These are phyloP conservation scores for Backusella psychrophila DNA, from an alignment of 192 early-diverging fungal species.

Conservation along the genomic window DNA sequence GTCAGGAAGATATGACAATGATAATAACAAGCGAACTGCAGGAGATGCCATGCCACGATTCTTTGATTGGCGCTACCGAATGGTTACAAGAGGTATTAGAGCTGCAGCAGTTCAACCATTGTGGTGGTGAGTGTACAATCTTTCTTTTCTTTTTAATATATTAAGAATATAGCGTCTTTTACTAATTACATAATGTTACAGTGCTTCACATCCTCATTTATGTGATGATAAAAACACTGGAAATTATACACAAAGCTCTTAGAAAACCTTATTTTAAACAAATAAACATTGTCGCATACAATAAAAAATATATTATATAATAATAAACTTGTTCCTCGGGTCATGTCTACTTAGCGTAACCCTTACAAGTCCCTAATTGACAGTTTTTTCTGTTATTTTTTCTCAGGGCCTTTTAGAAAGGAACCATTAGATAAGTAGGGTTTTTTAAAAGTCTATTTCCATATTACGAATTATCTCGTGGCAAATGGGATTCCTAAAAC, in stretches of 20 bases:
- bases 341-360: background rate
- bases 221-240: background rate
- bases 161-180: background rate
- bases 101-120: conserved; percentile 69
- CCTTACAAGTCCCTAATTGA: background rate
- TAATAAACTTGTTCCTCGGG: background rate
- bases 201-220: background rate
- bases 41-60: conserved; percentile 62
- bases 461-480: background rate
- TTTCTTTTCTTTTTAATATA: background rate
- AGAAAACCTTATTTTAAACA: background rate
- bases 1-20: conserved; percentile 41
- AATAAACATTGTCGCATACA: background rate
- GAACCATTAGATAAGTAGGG: background rate
- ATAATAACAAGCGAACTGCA: conserved; percentile 49
- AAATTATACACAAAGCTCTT: background rate
- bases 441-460: background rate
- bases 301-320: background rate
- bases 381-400: background rate
- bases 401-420: background rate
- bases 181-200: background rate
- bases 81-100: conserved; percentile 63
- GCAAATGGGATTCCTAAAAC: background rate
- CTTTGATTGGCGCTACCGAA: conserved; percentile 69
- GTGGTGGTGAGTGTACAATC: conserved; percentile 23